These are phyloP conservation scores for Cutaneotrichosporon arboriforme DNA, from an alignment of 1,284 basidiomycete genomes.

Conservation along the genomic window DNA sequence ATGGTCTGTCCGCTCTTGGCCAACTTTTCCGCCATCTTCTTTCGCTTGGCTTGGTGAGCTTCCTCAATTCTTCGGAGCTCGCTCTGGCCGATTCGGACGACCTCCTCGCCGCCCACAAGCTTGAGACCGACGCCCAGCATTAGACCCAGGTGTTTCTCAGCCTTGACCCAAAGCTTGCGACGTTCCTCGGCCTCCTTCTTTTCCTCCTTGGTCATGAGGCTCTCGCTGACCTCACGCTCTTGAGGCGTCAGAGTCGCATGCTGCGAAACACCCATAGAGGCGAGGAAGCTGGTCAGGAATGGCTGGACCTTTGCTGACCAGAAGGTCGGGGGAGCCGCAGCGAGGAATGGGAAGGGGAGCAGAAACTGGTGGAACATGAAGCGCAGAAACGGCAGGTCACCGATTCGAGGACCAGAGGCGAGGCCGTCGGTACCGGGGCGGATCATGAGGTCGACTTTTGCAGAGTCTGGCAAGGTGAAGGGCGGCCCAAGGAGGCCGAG, in stretches of 20 bases:
- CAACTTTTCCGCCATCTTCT: conserved; percentile 34
- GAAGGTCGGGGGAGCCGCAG: conserved; percentile 75
- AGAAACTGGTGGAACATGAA: conserved; percentile 87
- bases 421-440: conserved; percentile 23
- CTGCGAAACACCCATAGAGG: conserved; percentile 49
- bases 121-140: conserved; percentile 76
- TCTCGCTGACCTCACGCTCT: conserved; percentile 33
- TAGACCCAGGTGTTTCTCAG: conserved; percentile 75
- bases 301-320: conserved; percentile 90
- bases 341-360: conserved; percentile 87
- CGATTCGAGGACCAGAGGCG: conserved; percentile 8
- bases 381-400: conserved; percentile 75
- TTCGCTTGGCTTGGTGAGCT: conserved; percentile 55
- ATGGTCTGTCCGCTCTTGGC: conserved; percentile 25
- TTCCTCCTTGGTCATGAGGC: conserved; percentile 49
- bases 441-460: conserved; percentile 52
- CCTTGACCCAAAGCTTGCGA: conserved; percentile 61
- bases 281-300: conserved; percentile 71
- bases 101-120: conserved; percentile 72
- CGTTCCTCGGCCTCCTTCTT: conserved; percentile 56
- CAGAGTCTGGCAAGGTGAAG: conserved; percentile 59
- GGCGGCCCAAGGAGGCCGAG: conserved; percentile 81
- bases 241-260: conserved; percentile 39
- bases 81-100: conserved; percentile 74
- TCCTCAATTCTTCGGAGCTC: conserved; percentile 71